phyloP scores from a whole-genome alignment of 1,284 basidiomycete genomes.

The Singerocomus inundabilis region DNA sequence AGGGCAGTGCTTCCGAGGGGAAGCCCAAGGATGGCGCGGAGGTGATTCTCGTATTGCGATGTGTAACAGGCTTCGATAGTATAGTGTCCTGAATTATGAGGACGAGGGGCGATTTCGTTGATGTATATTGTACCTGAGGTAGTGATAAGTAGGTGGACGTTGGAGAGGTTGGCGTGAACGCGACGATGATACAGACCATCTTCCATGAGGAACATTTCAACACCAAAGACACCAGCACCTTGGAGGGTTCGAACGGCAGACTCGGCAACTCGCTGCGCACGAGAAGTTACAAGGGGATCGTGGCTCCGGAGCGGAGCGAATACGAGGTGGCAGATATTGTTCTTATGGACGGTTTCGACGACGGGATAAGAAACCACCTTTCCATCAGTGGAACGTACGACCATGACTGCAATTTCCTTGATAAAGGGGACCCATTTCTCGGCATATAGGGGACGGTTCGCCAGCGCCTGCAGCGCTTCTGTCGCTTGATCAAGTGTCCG shows the following conservation, averaged over 20 bases:
- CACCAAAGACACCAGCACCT: constrained; percentile 96
- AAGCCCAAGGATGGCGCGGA: constrained; percentile 91
- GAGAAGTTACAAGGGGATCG: constrained; percentile 55
- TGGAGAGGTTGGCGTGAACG: neutral
- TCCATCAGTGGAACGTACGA: constrained; percentile 79
- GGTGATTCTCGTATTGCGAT: constrained; percentile 97
- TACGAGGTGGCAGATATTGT: constrained; percentile 93
- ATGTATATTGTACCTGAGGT: constrained; percentile 72
- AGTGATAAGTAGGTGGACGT: neutral
- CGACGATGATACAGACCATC: constrained; percentile 54
- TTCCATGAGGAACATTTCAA: constrained; percentile 94
- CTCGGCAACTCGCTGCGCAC: constrained; percentile 79
- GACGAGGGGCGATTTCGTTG: constrained; percentile 99
- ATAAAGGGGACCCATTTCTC: constrained; percentile 92
- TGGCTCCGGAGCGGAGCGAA: constrained; percentile 77
- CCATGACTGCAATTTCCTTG: constrained; percentile 97
- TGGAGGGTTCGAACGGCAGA: constrained; percentile 76
- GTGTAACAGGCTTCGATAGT: constrained; percentile 98
- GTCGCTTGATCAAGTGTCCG: constrained; percentile 52
- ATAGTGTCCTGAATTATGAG: constrained; percentile 99
- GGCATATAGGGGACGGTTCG: constrained; percentile 77
- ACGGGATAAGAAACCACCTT: constrained; percentile 85
- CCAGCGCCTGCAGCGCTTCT: constrained; percentile 67
- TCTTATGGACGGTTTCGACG: constrained; percentile 95
- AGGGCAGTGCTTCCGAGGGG: constrained; percentile 89